Base-by-base conservation (phyloP, 345 rosid genomes). In the Populus nigra region DNA sequence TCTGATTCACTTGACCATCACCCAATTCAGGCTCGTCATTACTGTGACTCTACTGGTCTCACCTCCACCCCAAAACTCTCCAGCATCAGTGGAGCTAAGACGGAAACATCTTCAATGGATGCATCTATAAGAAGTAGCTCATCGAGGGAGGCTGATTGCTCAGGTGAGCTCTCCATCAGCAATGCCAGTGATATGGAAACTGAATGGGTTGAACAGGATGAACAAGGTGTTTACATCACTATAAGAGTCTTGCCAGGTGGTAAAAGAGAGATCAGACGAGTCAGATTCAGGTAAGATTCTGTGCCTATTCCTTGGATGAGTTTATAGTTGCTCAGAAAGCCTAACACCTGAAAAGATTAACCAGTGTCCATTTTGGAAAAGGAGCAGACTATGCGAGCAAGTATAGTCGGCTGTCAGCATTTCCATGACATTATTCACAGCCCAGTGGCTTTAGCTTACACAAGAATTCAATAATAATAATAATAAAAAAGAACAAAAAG, bases 41-140 rank as follows among this genome's bases (percentile, higher is more conserved):
- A 78, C 78, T 82, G 87, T 73, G 98, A 92, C 78, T 93, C 99
- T 38, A 80, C 78, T 68, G 91, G 92, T 71, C 89, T 87, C 62
- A 84, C 84, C 81, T 90, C 99, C 10, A 95, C 99, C 59, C 99
- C 98, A 59, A 93, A 95, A 85, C 89, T 92, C 35, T 95, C 98
- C n/a, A 92, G 91, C 89, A 90, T 93, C 47, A 90, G 97, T 77
- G 97, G 91, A 22, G 86, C 92, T 82, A 95, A 95, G 87, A 95
- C 96, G 80, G 98, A 95, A 83, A 89, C 87, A 75, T 95, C 98
- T 29, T 92, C 98, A 1, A 87, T 93, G 86, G 98, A 92, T 76
- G 79, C 33, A 31, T 80, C 73, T 23, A 68, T 68, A 20, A 69
- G 81, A 53, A 80, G 76, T 82, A 82, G 85, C 79, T 82, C 82